Evolutionary conservation across 441 rosid species (phyloP), one percentile per base, ranked within the genome.

Genomic region (Geranium incanum): DNA sequence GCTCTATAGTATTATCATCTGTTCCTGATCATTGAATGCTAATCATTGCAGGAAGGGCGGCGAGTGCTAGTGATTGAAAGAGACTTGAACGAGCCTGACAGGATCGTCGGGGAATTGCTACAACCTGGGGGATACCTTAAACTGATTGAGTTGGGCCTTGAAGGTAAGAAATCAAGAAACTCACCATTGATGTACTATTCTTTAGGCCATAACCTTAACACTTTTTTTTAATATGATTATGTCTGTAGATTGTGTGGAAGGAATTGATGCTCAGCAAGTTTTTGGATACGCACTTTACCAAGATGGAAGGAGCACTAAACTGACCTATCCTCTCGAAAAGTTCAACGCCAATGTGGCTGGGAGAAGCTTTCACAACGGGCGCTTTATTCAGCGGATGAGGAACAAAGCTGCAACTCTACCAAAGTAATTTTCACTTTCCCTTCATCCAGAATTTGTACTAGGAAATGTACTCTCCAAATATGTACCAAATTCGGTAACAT

Each of bases 1-100:
- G 16, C 4, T 52, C 5, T 13, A 52, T 13, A 12, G 2, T 12
- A 50, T 3, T 15, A 12, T 12, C 13, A 12, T 15, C 5, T 50
- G 52, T 45, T 2, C 16, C 16, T 15, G 6, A 52, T 52, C 60
- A 52, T n/a, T 52, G 19, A 13, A 0, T 62, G 36, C 36, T 28
- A 21, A 62, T 62, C 33, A 2, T 65, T 65, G 43, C 68, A 65
- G 68, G 68, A 65, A 2, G 68, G 68, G 33, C 38, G 68, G 15
- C 68, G 16, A 13, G 68, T 65, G n/a, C 43, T 12, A 3, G 68
- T 65, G 39, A 65, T 65, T 33, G 68, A 65, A 33, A 65, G 67
- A 8, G 67, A 64, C 67, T 64, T 64, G 67, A 64, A 4, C 1
- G 38, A 64, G 38, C 67, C 67, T 0, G 67, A 64, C n/a, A 64